Base-by-base conservation (phyloP, 2,329 filamentous ascomycete species). In the Penicillium sp. region DNA sequence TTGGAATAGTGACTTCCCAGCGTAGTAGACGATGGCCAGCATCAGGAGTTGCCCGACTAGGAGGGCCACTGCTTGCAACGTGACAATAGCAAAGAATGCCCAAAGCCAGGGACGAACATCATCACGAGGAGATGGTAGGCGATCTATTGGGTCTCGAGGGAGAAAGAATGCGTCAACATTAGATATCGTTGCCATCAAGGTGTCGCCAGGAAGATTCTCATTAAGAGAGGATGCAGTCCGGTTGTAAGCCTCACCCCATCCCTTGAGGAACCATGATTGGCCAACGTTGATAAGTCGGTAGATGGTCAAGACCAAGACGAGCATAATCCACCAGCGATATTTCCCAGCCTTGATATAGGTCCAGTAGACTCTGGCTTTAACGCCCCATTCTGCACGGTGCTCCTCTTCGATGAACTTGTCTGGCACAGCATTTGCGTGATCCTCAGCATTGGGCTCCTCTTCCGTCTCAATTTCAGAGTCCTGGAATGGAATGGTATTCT, bases 361-460 rank as follows among this genome's bases (percentile, higher is more conserved):
- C 85, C 89, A 91, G 68, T 96, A 96, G 0, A 96, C 87, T 6
- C 81, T 81, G 11, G 85, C 76, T 64, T 92, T 84, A 1, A 96
- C 89, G 1, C 89, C 86, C 18, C 92, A 91, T 56, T 89, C 82
- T 0, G 83, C 87, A 47, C 89, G 82, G 61, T 86, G 79, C 69
- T 94, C 89, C 29, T 92, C 89, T 66, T 92, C 87, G 44, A 92
- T 86, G 66, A 93, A 92, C 64, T 90, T 90, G 29, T 88, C 85
- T 0, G 88, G 86, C 12, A 85, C 75, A 0, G 83, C 84, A 9
- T 80, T 79, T 5, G 73, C 73, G 14, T 78, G 74, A 18, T 79
- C 72, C 18, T 78, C 76, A 6, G 79, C 70, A 1, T 70, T 65
- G 1, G 61, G 55, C 53, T 76, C 68, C 14, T 63, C 58, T 51